Percentiles rank a stretch among this genome's conserved stretches.
Conservation (phyloP, 345 rosid genomes). For the Populus ilicifolia region DNA sequence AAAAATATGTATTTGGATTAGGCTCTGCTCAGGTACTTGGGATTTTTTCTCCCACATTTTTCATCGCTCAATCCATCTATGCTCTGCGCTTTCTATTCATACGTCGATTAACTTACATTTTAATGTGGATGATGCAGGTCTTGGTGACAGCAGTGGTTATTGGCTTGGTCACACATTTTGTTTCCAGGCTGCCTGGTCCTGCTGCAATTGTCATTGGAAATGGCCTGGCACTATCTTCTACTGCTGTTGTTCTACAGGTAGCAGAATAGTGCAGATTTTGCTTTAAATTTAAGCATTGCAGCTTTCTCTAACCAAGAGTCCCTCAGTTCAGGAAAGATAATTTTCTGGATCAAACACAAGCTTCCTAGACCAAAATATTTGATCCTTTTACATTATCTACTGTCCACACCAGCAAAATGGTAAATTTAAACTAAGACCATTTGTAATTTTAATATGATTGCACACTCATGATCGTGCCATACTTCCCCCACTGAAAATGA, state of each 20-base stretch:
- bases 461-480: neutral
- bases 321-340: conserved; percentile 1
- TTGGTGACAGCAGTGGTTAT: conserved; percentile 82
- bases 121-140: conserved; percentile 53
- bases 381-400: neutral
- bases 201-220: conserved; percentile 96
- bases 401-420: neutral
- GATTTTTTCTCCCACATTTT: conserved; percentile 1
- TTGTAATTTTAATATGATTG: neutral
- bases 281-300: conserved; percentile 8
- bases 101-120: conserved; percentile 14
- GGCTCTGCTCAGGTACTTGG: conserved; percentile 86
- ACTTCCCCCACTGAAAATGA: neutral
- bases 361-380: conserved; percentile 19
- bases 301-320: neutral
- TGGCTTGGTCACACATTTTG: conserved; percentile 77
- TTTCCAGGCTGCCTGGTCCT: conserved; percentile 80
- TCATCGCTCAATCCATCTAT: neutral
- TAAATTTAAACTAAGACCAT: neutral
- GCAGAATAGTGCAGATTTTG: conserved; percentile 11
- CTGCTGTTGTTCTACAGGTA: conserved; percentile 98
- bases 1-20: conserved; percentile 96
- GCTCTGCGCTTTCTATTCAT: conserved; percentile 1
- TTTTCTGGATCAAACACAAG: neutral
- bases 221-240: conserved; percentile 94